Conservation (phyloP, 2,329 filamentous ascomycete species). For the Didymella exigua region DNA sequence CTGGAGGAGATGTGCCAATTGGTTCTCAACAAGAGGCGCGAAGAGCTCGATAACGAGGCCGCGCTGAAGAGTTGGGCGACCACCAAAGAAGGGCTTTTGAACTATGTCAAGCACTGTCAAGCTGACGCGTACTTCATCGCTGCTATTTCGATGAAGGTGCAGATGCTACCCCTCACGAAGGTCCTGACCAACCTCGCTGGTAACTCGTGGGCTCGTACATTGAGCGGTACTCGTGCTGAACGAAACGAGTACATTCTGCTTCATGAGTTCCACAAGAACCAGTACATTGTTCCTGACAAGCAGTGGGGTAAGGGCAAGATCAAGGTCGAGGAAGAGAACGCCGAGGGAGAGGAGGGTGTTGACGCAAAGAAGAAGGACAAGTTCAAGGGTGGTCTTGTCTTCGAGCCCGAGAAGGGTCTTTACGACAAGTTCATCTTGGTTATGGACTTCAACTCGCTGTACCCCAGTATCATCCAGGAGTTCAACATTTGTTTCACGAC, state of each 20-base stretch:
- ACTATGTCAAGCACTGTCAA: constrained; percentile 92
- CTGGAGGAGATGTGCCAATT: constrained; percentile 96
- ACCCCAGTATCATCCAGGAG: constrained; percentile 98
- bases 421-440: constrained; percentile 98
- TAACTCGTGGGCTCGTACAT: constrained; percentile 95
- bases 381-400: constrained; percentile 97
- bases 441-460: constrained; percentile 99
- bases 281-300: constrained; percentile 98
- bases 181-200: constrained; percentile 95
- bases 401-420: constrained; percentile 94
- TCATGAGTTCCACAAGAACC: constrained; percentile 94
- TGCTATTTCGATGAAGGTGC: constrained; percentile 83
- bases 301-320: constrained; percentile 77
- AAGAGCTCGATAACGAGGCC: constrained; percentile 86
- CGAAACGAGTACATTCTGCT: constrained; percentile 99
- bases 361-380: constrained; percentile 98
- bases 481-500: constrained; percentile 99
- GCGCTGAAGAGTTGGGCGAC: constrained; percentile 86
- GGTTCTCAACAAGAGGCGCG: constrained; percentile 77
- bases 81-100: constrained; percentile 83
- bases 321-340: constrained; percentile 73
- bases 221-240: constrained; percentile 94
- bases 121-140: constrained; percentile 96
- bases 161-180: constrained; percentile 92
- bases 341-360: constrained; percentile 68